Evolutionary conservation across 306 rosid genomes (phyloP).

Genomic region (Prosopis cineraria): DNA sequence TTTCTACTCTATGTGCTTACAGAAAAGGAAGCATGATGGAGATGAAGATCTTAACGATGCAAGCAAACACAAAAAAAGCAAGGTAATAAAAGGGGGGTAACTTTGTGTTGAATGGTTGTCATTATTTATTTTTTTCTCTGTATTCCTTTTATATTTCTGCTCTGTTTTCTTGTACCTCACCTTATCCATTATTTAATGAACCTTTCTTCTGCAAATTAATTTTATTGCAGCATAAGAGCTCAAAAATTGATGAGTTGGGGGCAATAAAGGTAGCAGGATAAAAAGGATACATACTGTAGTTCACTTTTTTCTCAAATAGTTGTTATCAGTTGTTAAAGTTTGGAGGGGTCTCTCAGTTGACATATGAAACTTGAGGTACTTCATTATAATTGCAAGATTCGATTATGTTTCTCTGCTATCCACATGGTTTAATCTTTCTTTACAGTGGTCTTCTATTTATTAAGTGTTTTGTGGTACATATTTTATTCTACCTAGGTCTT

Average conservation of each 20-base stretch:
- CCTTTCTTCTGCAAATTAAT: neutral
- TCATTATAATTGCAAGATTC: conserved; percentile 27
- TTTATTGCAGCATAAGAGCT: conserved; percentile 62
- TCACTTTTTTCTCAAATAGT: conserved; percentile 51
- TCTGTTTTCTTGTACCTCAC: conserved; percentile 13
- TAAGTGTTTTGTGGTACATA: neutral
- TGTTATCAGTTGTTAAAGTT: conserved; percentile 47
- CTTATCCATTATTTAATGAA: conserved; percentile 5
- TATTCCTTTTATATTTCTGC: conserved; percentile 17
- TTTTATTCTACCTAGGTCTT: neutral
- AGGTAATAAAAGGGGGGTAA: conserved; percentile 67
- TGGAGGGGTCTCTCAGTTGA: conserved; percentile 55
- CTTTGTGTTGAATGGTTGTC: conserved; percentile 20
- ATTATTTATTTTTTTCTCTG: neutral
- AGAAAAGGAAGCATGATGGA: conserved; percentile 99
- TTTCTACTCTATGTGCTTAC: conserved; percentile 42
- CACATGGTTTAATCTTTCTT: neutral
- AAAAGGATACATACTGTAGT: conserved; percentile 41
- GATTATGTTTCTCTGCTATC: conserved; percentile 2
- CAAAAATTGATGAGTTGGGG: conserved; percentile 71
- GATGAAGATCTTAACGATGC: conserved; percentile 86
- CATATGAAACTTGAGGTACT: conserved; percentile 59
- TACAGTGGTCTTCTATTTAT: neutral
- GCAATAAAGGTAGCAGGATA: conserved; percentile 72
- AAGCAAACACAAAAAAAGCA: conserved; percentile 95